A percentile compares a stretch with the other conserved stretches of the same genome.
Conservation (phyloP, 31 red algal species). For the Bonnemaisonia californica region DNA sequence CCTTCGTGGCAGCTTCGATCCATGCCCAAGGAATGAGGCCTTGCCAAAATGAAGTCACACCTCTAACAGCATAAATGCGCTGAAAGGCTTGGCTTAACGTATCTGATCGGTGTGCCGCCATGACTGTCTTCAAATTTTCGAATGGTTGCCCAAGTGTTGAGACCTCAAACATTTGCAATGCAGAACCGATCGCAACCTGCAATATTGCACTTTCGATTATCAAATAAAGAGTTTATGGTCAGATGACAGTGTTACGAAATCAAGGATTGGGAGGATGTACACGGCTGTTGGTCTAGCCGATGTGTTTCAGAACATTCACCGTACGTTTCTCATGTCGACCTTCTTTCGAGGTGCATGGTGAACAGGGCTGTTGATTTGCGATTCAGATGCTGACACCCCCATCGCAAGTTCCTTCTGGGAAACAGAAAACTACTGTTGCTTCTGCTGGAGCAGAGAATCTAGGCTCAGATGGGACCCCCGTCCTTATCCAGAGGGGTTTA, state of each 20-base stretch:
- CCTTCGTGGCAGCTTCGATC: slow-evolving; percentile 91
- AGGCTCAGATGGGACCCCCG: too few species aligned
- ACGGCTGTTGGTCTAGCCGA: too few species aligned
- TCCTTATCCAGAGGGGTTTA: too few species aligned
- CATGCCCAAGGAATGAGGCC: slow-evolving; percentile 91
- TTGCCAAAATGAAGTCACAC: slow-evolving; percentile 72
- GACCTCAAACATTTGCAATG: slow-evolving; percentile 88
- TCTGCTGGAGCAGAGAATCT: too few species aligned
- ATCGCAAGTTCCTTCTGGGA: too few species aligned
- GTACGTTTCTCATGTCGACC: slow-evolving; percentile 48
- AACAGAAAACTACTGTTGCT: too few species aligned
- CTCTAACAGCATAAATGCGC: slow-evolving; percentile 69
- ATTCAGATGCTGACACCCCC: too few species aligned
- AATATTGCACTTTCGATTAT: slow-evolving; percentile 4
- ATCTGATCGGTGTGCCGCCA: slow-evolving; percentile 83
- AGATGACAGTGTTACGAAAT: background rate
- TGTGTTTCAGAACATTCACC: too few species aligned
- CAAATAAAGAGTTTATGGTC: background rate
- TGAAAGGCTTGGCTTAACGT: slow-evolving; percentile 52
- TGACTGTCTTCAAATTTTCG: slow-evolving; percentile 89
- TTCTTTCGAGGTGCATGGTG: background rate
- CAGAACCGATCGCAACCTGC: slow-evolving; percentile 82
- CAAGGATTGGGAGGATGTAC: too few species aligned
- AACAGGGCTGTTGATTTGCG: too few species aligned
- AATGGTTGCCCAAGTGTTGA: slow-evolving; percentile 90